Evolutionary conservation across 495 filamentous ascomycete genomes (phyloP).

Genomic region (Penicillium psychrofluorescens): DNA sequence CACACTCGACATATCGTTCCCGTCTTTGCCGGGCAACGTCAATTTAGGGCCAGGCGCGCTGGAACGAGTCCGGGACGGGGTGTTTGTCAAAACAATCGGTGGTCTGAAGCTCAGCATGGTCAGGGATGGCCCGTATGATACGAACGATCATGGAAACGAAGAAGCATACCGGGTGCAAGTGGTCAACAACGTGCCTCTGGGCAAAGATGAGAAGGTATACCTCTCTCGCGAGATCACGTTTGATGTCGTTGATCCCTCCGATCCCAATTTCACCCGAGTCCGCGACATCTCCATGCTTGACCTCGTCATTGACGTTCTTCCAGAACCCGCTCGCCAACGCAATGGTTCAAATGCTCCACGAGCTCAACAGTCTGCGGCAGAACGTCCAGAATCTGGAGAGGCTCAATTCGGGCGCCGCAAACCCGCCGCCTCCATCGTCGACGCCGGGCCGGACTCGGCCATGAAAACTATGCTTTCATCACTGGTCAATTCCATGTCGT

Average conservation of each 20-base stretch:
- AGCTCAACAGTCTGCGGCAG: constrained; percentile 20
- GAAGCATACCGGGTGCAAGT: constrained; percentile 63
- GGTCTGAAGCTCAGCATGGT: constrained; percentile 75
- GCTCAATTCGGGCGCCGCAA: constrained; percentile 10
- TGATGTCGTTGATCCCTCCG: constrained; percentile 60
- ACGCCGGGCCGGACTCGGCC: constrained; percentile 32
- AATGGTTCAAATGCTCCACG: constrained; percentile 31
- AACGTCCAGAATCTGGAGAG: constrained; percentile 10
- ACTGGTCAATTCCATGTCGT: constrained; percentile 51
- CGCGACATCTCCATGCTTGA: constrained; percentile 67
- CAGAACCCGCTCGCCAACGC: constrained; percentile 30
- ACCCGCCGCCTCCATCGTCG: constrained; percentile 8
- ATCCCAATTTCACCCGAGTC: constrained; percentile 76
- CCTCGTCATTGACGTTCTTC: constrained; percentile 54
- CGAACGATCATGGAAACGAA: constrained; percentile 19
- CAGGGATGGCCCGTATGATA: constrained; percentile 46
- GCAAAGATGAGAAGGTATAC: constrained; percentile 84
- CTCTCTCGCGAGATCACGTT: constrained; percentile 69
- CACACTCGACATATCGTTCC: constrained; percentile 77
- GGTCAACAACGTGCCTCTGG: constrained; percentile 72
- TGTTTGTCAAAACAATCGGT: constrained; percentile 69
- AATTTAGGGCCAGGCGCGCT: constrained; percentile 43
- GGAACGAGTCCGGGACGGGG: constrained; percentile 62
- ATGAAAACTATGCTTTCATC: constrained; percentile 47
- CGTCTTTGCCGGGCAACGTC: constrained; percentile 51